These are phyloP conservation scores for Paecilomyces fulvus DNA, from an alignment of 2,329 filamentous ascomycete genomes.

Conservation along the genomic window DNA sequence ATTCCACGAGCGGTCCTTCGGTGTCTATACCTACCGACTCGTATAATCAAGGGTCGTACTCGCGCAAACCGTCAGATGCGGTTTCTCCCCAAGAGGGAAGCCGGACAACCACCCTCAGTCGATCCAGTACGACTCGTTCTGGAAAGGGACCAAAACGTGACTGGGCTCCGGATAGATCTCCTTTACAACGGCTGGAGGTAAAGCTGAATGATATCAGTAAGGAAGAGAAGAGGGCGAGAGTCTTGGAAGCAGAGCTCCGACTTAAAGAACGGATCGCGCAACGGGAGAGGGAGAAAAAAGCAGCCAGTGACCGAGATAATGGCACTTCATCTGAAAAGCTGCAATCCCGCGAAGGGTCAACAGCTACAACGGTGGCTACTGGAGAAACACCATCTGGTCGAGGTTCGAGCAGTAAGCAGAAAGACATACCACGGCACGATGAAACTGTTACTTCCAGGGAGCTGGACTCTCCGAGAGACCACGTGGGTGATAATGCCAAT, in stretches of 20 bases:
- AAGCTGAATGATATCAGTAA: conserved; percentile 90
- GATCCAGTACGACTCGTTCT: conserved; percentile 24
- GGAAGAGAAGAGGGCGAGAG: conserved; percentile 81
- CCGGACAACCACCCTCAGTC: conserved; percentile 16
- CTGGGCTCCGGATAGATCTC: conserved; percentile 74
- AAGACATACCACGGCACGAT: conserved; percentile 3
- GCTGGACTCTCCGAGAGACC: not conserved
- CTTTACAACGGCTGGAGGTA: conserved; percentile 85
- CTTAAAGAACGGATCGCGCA: conserved; percentile 49
- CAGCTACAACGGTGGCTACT: conserved; percentile 1
- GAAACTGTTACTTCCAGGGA: not conserved
- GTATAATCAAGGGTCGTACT: conserved; percentile 4
- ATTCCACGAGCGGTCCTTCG: not conserved
- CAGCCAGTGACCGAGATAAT: conserved; percentile 4
- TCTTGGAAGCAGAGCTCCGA: conserved; percentile 71
- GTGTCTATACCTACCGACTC: conserved; percentile 1
- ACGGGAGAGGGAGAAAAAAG: conserved; percentile 15
- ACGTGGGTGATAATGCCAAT: conserved; percentile 3
- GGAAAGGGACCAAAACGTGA: conserved; percentile 29
- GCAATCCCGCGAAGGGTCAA: not conserved
- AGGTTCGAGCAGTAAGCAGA: conserved; percentile 7
- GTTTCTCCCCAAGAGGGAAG: conserved; percentile 10
- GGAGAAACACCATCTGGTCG: conserved; percentile 9
- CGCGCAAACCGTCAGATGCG: conserved; percentile 5
- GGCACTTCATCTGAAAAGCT: conserved; percentile 5